phyloP scores from a whole-genome alignment of 2,329 filamentous ascomycete genomes.

The Alternaria longipes region DNA sequence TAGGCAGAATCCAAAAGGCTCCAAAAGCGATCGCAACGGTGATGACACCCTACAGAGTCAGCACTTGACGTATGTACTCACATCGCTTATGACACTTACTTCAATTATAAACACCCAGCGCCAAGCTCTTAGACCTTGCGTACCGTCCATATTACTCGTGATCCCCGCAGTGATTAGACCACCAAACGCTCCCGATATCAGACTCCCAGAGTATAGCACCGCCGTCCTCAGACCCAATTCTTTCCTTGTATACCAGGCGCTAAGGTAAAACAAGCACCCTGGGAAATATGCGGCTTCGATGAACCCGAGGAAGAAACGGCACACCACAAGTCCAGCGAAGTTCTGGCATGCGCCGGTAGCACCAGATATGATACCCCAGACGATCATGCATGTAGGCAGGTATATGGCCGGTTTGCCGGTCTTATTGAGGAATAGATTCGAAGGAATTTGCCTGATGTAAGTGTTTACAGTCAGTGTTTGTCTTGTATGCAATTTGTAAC shows the following conservation, averaged over 20 bases:
- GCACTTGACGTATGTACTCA: background rate
- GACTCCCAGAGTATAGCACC: conserved; percentile 71
- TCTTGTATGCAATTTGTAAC: background rate
- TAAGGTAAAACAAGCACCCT: conserved; percentile 70
- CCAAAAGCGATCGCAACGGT: conserved; percentile 68
- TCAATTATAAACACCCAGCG: conserved; percentile 74
- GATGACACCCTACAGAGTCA: conserved; percentile 62
- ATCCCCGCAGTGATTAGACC: conserved; percentile 70
- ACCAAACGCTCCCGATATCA: conserved; percentile 77
- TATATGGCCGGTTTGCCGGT: conserved; percentile 53
- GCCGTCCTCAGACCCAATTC: conserved; percentile 73
- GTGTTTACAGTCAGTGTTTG: conserved; percentile 4
- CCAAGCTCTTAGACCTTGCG: conserved; percentile 67
- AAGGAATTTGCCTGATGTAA: conserved; percentile 48
- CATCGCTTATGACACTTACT: background rate
- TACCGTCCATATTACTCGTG: conserved; percentile 69
- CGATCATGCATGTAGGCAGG: conserved; percentile 52
- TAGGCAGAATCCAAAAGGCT: conserved; percentile 69
- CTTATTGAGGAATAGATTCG: conserved; percentile 58
- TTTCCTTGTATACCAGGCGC: conserved; percentile 74
- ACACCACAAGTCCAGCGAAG: conserved; percentile 57
- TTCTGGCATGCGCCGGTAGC: conserved; percentile 53
- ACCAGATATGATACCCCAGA: conserved; percentile 55
- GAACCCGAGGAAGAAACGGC: conserved; percentile 63
- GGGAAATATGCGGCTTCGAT: conserved; percentile 64